Evolutionary conservation across 768 basidiomycete species (phyloP).

Genomic region (Lactarius hatsudake): DNA sequence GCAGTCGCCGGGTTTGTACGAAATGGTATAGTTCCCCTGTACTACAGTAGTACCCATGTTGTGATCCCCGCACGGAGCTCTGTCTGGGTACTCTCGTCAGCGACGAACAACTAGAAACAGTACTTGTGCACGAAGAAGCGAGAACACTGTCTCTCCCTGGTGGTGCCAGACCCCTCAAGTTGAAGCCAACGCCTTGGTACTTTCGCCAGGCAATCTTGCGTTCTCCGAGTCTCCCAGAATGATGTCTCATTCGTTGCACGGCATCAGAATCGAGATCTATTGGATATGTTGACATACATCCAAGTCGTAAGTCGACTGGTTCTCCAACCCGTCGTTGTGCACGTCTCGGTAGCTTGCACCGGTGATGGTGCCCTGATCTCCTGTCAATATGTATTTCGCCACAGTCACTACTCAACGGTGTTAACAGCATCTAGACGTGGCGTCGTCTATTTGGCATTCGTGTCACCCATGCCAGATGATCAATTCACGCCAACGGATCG

Average conservation of each 20-base stretch:
- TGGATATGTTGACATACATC: neutral
- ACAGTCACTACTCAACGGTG: neutral
- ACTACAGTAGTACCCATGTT: slow-evolving; percentile 59
- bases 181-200: slow-evolving; percentile 33
- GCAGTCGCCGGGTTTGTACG: slow-evolving; percentile 15
- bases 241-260: neutral
- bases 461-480: neutral
- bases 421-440: neutral
- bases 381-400: neutral
- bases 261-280: neutral
- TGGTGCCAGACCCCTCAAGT: slow-evolving; percentile 36
- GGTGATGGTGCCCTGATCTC: neutral
- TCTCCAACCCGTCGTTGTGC: neutral
- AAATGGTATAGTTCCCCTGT: neutral
- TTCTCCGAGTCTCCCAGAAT: no score
- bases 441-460: neutral
- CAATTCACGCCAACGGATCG: neutral
- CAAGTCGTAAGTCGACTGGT: neutral
- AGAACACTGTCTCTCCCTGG: slow-evolving; percentile 30
- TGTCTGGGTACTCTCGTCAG: slow-evolving; percentile 43
- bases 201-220: neutral
- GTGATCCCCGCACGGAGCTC: slow-evolving; percentile 78
- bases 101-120: neutral
- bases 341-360: neutral
- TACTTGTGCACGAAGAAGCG: no score